Evolutionary conservation across 805 yeast species (phyloP).

Genomic region (Middelhovenomyces tepae): DNA sequence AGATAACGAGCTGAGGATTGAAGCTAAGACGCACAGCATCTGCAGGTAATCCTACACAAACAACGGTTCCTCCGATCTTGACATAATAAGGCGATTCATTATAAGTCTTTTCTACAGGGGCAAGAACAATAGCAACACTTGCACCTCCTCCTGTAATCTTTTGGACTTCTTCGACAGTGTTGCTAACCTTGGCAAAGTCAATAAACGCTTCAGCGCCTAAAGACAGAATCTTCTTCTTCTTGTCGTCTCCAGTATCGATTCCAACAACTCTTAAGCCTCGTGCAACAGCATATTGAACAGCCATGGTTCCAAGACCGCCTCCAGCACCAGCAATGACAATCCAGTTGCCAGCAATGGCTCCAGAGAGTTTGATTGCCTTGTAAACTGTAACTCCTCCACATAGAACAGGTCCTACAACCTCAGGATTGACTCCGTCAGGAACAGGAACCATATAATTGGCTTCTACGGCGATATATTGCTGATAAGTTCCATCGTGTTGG

Average conservation of each 20-base stretch:
- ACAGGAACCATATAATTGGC: slow-evolving; percentile 36
- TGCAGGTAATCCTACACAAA: slow-evolving; percentile 20
- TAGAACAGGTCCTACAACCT: slow-evolving; percentile 40
- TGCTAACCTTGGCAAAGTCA: slow-evolving; percentile 36
- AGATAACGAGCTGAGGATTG: slow-evolving; percentile 12
- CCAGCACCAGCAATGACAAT: slow-evolving; percentile 53
- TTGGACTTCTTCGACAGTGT: slow-evolving; percentile 19
- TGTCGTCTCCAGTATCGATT: slow-evolving; percentile 49
- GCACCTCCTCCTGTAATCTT: slow-evolving; percentile 20
- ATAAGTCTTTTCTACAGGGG: slow-evolving; percentile 15
- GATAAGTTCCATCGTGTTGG: slow-evolving; percentile 53
- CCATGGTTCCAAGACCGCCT: slow-evolving; percentile 54
- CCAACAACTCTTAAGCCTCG: slow-evolving; percentile 50
- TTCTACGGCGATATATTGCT: slow-evolving; percentile 40
- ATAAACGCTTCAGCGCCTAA: slow-evolving; percentile 48
- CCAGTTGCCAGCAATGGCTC: slow-evolving; percentile 46
- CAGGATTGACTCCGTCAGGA: slow-evolving; percentile 23
- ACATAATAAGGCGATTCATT: slow-evolving; percentile 14
- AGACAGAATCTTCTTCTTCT: slow-evolving; percentile 35
- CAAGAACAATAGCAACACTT: slow-evolving; percentile 16
- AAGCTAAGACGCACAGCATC: slow-evolving; percentile 12
- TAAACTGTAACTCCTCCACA: slow-evolving; percentile 60
- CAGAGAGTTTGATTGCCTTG: slow-evolving; percentile 48
- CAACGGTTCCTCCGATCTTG: slow-evolving; percentile 18
- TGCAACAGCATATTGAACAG: slow-evolving; percentile 50